Evolutionary conservation across 1,139 yeast genomes (phyloP), one percentile per base, ranked within the genome.

Genomic region (Scheffersomyces quercinus): DNA sequence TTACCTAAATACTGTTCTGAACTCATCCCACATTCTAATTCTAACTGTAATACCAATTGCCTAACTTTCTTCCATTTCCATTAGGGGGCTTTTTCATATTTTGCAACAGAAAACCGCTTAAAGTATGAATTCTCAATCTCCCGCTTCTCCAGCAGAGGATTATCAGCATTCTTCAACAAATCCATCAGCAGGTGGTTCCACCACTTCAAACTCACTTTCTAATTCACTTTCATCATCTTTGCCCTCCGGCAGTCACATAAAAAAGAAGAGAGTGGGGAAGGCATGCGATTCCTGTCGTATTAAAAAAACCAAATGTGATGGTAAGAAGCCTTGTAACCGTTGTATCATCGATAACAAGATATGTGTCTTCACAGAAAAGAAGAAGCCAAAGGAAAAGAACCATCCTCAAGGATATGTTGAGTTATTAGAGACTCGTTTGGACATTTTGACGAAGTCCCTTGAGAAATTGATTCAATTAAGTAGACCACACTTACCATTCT

Each of bases 241-340:
- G 26, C 14, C 30, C 41, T 29, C 37, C 26, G 26, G 26, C 38
- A 36, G 32, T 32, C 52, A 49, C 37, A 43, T 49, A 42, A 75
- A 75, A 58, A 85, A 84, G 70, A 83, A 82, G 64, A 65, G 95
- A 48, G 93, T 86, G 5, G 88, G 88, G 34, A 85, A 85, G 58
- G 95, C 95, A 5, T 86, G 95, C 55, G 93, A 86, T 59, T 81
- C 86, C 41, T 86, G 95, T 63, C 72, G 91, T 40, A 78, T 84
- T 57, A 84, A 84, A 58, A 85, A 83, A 64, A 82, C 88, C 10
- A 82, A 84, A 55, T 86, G 91, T 63, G 89, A 86, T 52, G 95
- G 95, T 13, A 77, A 79, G 50, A 83, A 83, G 56, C 93, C 95
- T 2, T 86, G 95, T 56, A 75, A 81, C 35, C 73, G 85, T 41